A percentile compares a stretch with the other conserved stretches of the same genome.
phyloP scores from a whole-genome alignment of 306 rosid genomes.

The Vachellia collinsii region DNA sequence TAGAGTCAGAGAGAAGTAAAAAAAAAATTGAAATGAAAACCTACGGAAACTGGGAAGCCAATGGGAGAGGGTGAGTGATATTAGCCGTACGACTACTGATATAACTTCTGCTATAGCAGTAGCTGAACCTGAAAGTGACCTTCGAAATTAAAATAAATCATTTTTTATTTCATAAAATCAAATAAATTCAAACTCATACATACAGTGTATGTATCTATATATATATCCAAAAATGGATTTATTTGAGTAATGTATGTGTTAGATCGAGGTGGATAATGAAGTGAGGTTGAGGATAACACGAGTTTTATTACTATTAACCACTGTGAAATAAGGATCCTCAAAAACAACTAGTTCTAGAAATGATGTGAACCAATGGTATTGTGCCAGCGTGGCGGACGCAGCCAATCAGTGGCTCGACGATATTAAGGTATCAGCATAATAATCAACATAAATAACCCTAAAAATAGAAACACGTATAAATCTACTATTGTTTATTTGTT shows the following conservation, averaged over 20 bases:
- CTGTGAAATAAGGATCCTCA: conserved; percentile 34
- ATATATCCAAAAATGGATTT: background rate
- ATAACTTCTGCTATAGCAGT: background rate
- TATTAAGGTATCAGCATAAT: conserved; percentile 71
- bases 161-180: conserved; percentile 13
- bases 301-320: conserved; percentile 46
- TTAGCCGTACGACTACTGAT: background rate
- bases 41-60: conserved; percentile 67
- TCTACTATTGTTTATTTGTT: background rate
- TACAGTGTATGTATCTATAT: background rate
- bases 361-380: conserved; percentile 59
- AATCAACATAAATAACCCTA: background rate
- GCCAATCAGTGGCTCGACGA: conserved; percentile 85
- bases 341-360: conserved; percentile 27
- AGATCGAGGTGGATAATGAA: conserved; percentile 44
- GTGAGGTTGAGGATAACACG: conserved; percentile 18
- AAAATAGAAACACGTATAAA: background rate
- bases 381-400: conserved; percentile 60
- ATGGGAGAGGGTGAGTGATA: conserved; percentile 23
- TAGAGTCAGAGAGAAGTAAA: background rate
- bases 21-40: background rate
- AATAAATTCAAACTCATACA: background rate
- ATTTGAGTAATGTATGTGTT: background rate
- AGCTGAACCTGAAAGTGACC: conserved; percentile 36
- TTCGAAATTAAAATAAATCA: background rate